These are phyloP conservation scores for Rhizopogon rudus DNA, from an alignment of 768 basidiomycete genomes.

Conservation along the genomic window DNA sequence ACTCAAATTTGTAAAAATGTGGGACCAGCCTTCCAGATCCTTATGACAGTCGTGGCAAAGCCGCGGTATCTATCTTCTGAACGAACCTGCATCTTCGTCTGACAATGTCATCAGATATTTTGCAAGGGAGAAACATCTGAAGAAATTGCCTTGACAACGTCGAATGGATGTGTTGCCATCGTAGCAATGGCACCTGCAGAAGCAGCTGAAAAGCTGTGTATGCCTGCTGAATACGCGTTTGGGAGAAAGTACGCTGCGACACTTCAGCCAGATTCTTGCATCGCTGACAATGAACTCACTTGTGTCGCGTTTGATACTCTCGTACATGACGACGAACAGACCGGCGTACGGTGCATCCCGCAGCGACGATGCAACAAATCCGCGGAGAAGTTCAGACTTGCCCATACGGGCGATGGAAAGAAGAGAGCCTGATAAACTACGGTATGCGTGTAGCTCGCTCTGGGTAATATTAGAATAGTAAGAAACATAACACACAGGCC, in stretches of 20 bases:
- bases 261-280: constrained; percentile 4
- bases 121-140: not conserved
- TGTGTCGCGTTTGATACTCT: constrained; percentile 73
- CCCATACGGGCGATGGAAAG: constrained; percentile 61
- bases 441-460: constrained; percentile 78
- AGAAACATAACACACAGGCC: not conserved
- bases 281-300: constrained; percentile 35
- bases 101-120: constrained; percentile 1
- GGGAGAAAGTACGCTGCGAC: constrained; percentile 35
- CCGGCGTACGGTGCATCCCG: constrained; percentile 95
- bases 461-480: constrained; percentile 20
- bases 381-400: constrained; percentile 77
- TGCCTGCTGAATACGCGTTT: constrained; percentile 39
- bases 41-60: constrained; percentile 53
- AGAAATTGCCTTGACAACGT: constrained; percentile 78
- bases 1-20: not conserved
- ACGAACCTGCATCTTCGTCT: constrained; percentile 95
- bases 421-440: constrained; percentile 55
- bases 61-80: constrained; percentile 71
- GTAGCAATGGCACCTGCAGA: constrained; percentile 83
- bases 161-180: constrained; percentile 85
- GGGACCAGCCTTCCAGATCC: constrained; percentile 62
- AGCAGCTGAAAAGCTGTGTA: constrained; percentile 68
- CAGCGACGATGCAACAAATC: constrained; percentile 83
- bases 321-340: constrained; percentile 83